Evolutionary conservation across 2,329 filamentous ascomycete species (phyloP).

Genomic region (Colletotrichum siamense): DNA sequence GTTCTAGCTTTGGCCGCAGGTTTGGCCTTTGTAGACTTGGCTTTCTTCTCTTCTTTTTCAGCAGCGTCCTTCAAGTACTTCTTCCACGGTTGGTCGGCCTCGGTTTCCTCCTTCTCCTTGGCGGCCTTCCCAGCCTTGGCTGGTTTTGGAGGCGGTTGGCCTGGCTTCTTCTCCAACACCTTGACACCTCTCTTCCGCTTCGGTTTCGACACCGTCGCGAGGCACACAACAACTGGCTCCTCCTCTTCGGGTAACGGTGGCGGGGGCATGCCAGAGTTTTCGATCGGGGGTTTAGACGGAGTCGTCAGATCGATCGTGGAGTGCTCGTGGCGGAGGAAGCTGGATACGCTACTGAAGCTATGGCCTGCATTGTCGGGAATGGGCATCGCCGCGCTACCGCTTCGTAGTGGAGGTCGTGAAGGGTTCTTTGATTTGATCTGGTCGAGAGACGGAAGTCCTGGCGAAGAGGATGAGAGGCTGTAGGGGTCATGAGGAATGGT

Average conservation of each 20-base stretch:
- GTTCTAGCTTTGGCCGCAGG: constrained; percentile 22
- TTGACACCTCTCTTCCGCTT: constrained; percentile 15
- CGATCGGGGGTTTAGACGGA: background rate
- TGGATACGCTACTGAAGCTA: background rate
- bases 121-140: background rate
- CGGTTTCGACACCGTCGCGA: constrained; percentile 10
- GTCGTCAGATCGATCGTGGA: constrained; percentile 19
- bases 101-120: background rate
- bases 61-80: constrained; percentile 31
- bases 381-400: background rate
- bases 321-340: constrained; percentile 7
- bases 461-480: constrained; percentile 55
- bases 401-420: background rate
- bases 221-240: background rate
- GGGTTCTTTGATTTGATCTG: constrained; percentile 48
- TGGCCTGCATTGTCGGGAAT: background rate
- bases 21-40: constrained; percentile 26
- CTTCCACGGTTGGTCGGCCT: constrained; percentile 35
- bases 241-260: background rate
- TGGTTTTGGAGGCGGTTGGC: background rate
- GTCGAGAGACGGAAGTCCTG: constrained; percentile 58
- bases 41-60: background rate
- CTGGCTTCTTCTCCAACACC: constrained; percentile 18
- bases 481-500: constrained; percentile 32
- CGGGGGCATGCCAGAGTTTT: background rate